These are phyloP conservation scores for Ceratocystis smalleyi DNA, from an alignment of 2,329 filamentous ascomycete genomes.

Conservation along the genomic window DNA sequence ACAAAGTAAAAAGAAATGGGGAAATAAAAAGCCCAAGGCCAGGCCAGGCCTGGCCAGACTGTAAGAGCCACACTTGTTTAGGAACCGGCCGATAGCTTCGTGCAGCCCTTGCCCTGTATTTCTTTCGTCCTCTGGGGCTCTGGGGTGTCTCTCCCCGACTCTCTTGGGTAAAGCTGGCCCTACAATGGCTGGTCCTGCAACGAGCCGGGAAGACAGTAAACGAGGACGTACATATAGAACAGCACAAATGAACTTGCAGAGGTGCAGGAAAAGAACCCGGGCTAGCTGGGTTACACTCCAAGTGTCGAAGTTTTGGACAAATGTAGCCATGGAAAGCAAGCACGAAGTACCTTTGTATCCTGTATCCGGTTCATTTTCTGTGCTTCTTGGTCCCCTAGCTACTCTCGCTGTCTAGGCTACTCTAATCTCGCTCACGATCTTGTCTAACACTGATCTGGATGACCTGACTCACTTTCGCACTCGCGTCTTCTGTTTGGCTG, in stretches of 20 bases:
- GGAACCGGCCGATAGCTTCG: not conserved
- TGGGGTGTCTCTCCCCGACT: not conserved
- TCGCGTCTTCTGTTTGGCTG: not conserved
- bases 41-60: no score
- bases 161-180: not conserved
- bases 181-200: not conserved
- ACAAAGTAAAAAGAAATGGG: not conserved
- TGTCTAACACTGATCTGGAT: not conserved
- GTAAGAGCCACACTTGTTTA: not conserved
- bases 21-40: not conserved
- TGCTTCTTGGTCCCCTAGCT: not conserved
- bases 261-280: no score
- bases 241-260: no score
- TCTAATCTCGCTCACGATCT: constrained; percentile 2
- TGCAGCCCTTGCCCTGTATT: not conserved
- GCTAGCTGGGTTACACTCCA: no score
- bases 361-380: not conserved
- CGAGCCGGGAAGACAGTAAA: not conserved
- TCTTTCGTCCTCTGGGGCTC: not conserved
- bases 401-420: not conserved
- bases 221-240: not conserved
- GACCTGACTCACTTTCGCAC: not conserved
- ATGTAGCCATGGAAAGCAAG: not conserved
- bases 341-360: not conserved
- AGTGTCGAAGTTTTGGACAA: no score